These are phyloP conservation scores for Fusarium xylarioides DNA, from an alignment of 2,329 filamentous ascomycete genomes.

Conservation along the genomic window DNA sequence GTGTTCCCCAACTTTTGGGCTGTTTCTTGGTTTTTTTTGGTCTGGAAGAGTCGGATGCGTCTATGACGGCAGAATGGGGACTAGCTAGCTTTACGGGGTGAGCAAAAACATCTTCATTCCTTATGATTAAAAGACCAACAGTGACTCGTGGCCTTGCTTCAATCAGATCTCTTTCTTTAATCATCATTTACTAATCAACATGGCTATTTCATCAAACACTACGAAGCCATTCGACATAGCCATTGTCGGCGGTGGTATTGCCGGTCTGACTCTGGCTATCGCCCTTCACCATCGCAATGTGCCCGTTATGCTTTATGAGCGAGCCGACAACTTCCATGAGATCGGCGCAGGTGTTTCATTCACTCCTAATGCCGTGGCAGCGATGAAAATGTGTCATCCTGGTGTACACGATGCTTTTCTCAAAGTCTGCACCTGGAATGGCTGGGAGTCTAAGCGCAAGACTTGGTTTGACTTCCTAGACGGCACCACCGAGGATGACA, in stretches of 20 bases:
- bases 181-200: background rate
- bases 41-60: background rate
- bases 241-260: conserved; percentile 62
- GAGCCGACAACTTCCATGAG: conserved; percentile 53
- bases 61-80: conserved; percentile 8
- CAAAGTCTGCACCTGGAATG: conserved; percentile 38
- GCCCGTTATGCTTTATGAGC: conserved; percentile 58
- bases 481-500: conserved; percentile 20
- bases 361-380: conserved; percentile 59
- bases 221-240: conserved; percentile 48
- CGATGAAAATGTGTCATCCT: conserved; percentile 53
- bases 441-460: conserved; percentile 34
- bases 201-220: background rate
- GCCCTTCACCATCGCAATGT: conserved; percentile 56
- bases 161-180: background rate
- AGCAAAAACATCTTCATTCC: background rate
- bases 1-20: background rate
- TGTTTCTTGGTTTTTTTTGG: background rate
- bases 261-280: conserved; percentile 58
- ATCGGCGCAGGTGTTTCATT: conserved; percentile 63
- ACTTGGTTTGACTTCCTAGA: conserved; percentile 41
- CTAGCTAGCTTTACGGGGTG: background rate
- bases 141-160: background rate
- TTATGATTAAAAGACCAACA: background rate
- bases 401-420: conserved; percentile 46